Evolutionary conservation across 805 yeast species (phyloP).

Genomic region (Metschnikowia gelsemii): DNA sequence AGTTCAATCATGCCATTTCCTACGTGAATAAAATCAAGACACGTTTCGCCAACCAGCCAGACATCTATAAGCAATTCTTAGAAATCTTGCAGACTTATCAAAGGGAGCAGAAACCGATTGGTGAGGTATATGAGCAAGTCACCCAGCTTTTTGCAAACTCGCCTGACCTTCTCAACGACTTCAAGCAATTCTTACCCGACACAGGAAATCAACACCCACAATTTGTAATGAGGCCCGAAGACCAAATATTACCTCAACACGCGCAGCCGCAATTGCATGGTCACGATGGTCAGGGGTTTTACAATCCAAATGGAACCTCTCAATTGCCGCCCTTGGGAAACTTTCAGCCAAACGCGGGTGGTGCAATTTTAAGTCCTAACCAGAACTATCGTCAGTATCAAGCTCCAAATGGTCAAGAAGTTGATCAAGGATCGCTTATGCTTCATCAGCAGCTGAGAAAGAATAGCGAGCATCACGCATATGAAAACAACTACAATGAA

Average conservation of each 20-base stretch:
- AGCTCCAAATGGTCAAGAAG: constrained; percentile 6
- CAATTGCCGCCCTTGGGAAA: constrained; percentile 88
- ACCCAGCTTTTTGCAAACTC: constrained; percentile 85
- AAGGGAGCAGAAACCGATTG: constrained; percentile 91
- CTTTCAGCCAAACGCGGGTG: constrained; percentile 65
- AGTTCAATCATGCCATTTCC: constrained; percentile 94
- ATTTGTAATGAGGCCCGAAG: constrained; percentile 23
- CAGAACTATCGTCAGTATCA: constrained; percentile 26
- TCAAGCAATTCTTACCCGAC: constrained; percentile 93
- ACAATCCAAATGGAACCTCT: constrained; percentile 24
- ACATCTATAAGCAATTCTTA: constrained; percentile 88
- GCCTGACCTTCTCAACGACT: constrained; percentile 92
- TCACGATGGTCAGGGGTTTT: constrained; percentile 19
- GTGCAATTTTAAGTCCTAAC: constrained; percentile 30
- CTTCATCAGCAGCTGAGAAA: constrained; percentile 9
- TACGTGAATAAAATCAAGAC: constrained; percentile 96
- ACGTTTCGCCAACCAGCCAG: constrained; percentile 90
- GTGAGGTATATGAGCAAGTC: constrained; percentile 93
- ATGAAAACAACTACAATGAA: constrained; percentile 37
- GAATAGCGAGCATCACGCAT: constrained; percentile 28
- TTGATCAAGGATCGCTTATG: constrained; percentile 8
- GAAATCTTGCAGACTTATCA: constrained; percentile 96
- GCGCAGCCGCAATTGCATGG: constrained; percentile 13
- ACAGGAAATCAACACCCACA: constrained; percentile 45
- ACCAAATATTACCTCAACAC: constrained; percentile 25